Evolutionary conservation across 129 eudicot species (phyloP).

Genomic region (sunflower (Helianthus annuus)): HanXRQr2.0-SUNRISE NC_035436.2:1589875-1590374

Average conservation of each 20-base stretch:
- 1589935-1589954: constrained; percentile 6
- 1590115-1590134: constrained; percentile 11
- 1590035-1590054: constrained; percentile 9
- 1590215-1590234: background rate
- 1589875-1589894: too few species aligned
- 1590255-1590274: background rate
- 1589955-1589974: constrained; percentile 5
- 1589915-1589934: constrained; percentile 7
- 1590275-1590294: too few species aligned
- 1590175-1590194: constrained; percentile 14
- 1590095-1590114: constrained; percentile 7
- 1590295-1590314: too few species aligned
- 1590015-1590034: background rate
- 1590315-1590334: too few species aligned
- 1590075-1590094: background rate
- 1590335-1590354: too few species aligned
- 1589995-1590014: constrained; percentile 1
- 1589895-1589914: too few species aligned
- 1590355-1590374: too few species aligned
- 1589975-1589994: background rate
- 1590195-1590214: constrained; percentile 19
- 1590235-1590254: background rate
- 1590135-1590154: background rate
- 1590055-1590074: constrained; percentile 13
- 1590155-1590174: constrained; percentile 4